Base-by-base conservation (phyloP, 1,284 basidiomycete species). In the Ceratobasidium sp. region DNA sequence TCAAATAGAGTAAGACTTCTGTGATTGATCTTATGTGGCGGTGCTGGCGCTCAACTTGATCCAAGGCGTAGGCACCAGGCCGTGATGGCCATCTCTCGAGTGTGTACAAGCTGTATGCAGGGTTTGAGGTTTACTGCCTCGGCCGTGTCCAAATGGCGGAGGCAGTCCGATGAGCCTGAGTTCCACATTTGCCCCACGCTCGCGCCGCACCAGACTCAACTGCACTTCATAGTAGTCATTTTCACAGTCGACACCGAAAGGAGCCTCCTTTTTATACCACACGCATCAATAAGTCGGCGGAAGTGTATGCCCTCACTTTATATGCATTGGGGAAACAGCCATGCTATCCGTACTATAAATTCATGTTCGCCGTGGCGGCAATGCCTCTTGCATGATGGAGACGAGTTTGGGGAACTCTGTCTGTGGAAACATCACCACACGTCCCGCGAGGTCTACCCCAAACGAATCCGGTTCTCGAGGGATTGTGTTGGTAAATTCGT, bases 391-490 rank as follows among this genome's bases (percentile, higher is more conserved):
- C 69, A 76, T 66, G 13, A 34, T 31, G 9, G 62, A 51, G 31
- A 77, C 74, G 14, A 78, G 41, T 8, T 68, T 66, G n/a, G 58
- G 29, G 24, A 77, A 65, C 46, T 69, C 74, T 27, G 65, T 27
- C 1, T 46, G 62, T 13, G 76, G 72, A 0, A 96, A 83, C 8
- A 97, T 83, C 86, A 94, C 92, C 75, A 95, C 82, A 58, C 93
- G 84, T 0, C 92, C 94, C 22, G 88, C 87, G 59, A 89, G 86
- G 79, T 96, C 93, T 29, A 96, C 84, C 1, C 95, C 94, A 79
- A 96, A 94, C 0, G 90, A 84, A 58, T 93, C 92, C 73, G 85
- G 86, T 49, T 91, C 89, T 51, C 92, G 85, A 2, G 87, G 86
- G 72, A 88, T 87, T 0, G 88, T 83, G 7, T 88, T 85, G 69